A percentile compares a stretch with the other conserved stretches of the same genome.
These are phyloP conservation scores for Cerrena zonata DNA, from an alignment of 1,284 basidiomycete genomes.

Conservation along the genomic window DNA sequence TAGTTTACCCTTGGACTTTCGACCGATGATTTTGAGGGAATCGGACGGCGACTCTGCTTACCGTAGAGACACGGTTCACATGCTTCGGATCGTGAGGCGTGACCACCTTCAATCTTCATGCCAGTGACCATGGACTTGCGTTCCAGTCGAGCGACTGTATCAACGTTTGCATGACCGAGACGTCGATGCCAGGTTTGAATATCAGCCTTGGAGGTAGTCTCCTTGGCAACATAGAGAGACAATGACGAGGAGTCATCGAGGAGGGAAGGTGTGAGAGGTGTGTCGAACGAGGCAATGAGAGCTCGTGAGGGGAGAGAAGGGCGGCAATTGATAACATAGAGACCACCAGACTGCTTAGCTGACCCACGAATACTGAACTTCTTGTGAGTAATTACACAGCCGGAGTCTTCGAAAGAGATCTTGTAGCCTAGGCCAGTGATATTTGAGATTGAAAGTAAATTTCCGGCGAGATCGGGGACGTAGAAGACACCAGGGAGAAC, in stretches of 20 bases:
- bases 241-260: too few species aligned
- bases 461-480: slow-evolving; percentile 19
- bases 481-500: slow-evolving; percentile 14
- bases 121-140: slow-evolving; percentile 13
- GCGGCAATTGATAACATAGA: too few species aligned
- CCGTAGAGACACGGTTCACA: slow-evolving; percentile 13
- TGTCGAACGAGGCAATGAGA: too few species aligned
- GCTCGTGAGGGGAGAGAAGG: slow-evolving; percentile 13
- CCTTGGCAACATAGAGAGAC: slow-evolving; percentile 4
- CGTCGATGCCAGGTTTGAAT: slow-evolving; percentile 22
- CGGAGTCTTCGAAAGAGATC: slow-evolving; percentile 4
- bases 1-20: slow-evolving; percentile 6
- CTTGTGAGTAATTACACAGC: too few species aligned
- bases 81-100: neutral
- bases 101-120: slow-evolving; percentile 10
- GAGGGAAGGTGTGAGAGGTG: too few species aligned
- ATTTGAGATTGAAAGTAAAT: slow-evolving; percentile 19
- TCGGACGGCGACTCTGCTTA: slow-evolving; percentile 14
- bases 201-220: slow-evolving; percentile 9
- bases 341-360: too few species aligned
- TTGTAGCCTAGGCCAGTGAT: slow-evolving; percentile 5
- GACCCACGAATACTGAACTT: too few species aligned
- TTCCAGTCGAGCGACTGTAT: slow-evolving; percentile 12
- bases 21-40: slow-evolving; percentile 6
- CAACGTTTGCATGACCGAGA: slow-evolving; percentile 19